phyloP scores from a whole-genome alignment of 2,329 filamentous ascomycete genomes.

The Diaporthe sp. region DNA sequence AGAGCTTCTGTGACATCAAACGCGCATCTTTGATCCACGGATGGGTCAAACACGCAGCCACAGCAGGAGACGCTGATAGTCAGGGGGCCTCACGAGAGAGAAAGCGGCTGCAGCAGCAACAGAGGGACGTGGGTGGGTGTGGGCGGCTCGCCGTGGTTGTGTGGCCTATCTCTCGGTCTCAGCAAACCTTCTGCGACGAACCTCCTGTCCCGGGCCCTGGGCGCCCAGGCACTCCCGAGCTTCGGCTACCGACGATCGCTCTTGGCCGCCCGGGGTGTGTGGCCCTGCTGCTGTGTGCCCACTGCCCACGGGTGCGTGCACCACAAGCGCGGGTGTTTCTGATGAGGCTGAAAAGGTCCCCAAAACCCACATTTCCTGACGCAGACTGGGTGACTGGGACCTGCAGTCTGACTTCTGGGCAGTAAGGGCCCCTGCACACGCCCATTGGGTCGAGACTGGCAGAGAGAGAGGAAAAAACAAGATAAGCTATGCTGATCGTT shows the following conservation, averaged over 20 bases:
- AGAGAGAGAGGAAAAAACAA: not conserved
- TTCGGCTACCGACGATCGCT: slow-evolving; percentile 23
- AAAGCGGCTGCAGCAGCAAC: not conserved
- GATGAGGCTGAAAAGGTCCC: slow-evolving; percentile 14
- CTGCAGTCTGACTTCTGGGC: not conserved
- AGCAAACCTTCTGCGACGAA: slow-evolving; percentile 23
- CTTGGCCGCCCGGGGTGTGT: slow-evolving; percentile 18
- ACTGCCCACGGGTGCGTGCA: not conserved
- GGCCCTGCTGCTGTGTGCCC: not conserved
- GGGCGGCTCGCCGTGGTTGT: not conserved
- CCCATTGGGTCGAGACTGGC: not conserved
- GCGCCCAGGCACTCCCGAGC: slow-evolving; percentile 26
- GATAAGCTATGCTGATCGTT: slow-evolving; percentile 23
- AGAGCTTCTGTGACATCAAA: slow-evolving; percentile 17
- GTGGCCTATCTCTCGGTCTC: slow-evolving; percentile 7
- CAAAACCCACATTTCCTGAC: slow-evolving; percentile 24
- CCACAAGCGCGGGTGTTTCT: not conserved
- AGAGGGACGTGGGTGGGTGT: not conserved
- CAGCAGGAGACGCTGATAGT: slow-evolving; percentile 23
- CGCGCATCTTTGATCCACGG: slow-evolving; percentile 9
- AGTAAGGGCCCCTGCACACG: not conserved
- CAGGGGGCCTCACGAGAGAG: not conserved
- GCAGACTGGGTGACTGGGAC: slow-evolving; percentile 5
- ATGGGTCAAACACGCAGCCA: slow-evolving; percentile 32
- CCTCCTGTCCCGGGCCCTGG: slow-evolving; percentile 27